Base-by-base conservation (phyloP, 2,329 filamentous ascomycete genomes). In the Nemania diffusa region DNA sequence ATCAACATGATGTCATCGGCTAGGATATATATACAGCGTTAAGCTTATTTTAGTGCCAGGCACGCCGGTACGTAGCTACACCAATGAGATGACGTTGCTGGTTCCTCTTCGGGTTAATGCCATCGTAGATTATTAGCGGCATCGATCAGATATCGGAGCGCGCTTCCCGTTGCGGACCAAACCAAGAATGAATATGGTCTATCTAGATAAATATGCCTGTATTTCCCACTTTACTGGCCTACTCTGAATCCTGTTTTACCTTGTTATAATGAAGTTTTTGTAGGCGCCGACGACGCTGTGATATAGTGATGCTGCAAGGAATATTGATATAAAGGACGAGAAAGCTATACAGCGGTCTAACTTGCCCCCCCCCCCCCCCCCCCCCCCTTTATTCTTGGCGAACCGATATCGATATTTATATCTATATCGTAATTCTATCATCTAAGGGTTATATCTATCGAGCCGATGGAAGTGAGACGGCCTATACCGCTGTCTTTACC, bases 1-100 rank as follows among this genome's bases (percentile, higher is more conserved):
- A 57, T 66, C 68, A 53, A 46, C 44, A 56, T 70, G 68, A 70
- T 65, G 68, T 70, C 68, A 70, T 65, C 50, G 59, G 9, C 32
- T 24, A 42, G 61, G 20, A 15, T 34, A n/a, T n/a, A n/a, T n/a
- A n/a, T n/a, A n/a, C n/a, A n/a, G n/a, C n/a, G n/a, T n/a, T 44
- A 40, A 57, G 59, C 53, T 64, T 67, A 26, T 32, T 27, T 29
- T 46, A 58, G 55, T 29, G 37, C 27, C 48, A 64, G 60, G 55
- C 26, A 57, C 61, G 32, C 24, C 34, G 6, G 20, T 37, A 46
- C 48, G 20, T 24, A 34, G 15, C 44, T 24, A n/a, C 22, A 34
- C 17, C 22, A 50, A 40, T 40, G 3, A 40, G 11, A 51, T 50
- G 62, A 55, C 40, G 56, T 32, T 50, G 29, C 8, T 52, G 34